Evolutionary conservation across 1,139 yeast genomes (phyloP).

Genomic region (Candida tetrigidarum): DNA sequence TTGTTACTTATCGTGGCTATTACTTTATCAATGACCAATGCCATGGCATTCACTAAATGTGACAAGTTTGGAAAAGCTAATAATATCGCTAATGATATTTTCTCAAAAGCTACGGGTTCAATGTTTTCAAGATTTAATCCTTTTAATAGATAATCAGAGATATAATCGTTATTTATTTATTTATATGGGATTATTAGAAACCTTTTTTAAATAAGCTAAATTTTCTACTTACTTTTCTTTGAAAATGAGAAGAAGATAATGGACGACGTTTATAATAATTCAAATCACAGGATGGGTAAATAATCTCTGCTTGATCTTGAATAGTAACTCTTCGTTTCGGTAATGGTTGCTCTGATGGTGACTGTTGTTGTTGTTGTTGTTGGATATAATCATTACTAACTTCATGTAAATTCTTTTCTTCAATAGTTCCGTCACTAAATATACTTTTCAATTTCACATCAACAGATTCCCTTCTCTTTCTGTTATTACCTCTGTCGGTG

Average conservation of each 20-base stretch:
- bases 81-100: slow-evolving; percentile 50
- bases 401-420: slow-evolving; percentile 7
- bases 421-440: slow-evolving; percentile 8
- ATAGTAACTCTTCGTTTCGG: slow-evolving; percentile 15
- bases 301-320: slow-evolving; percentile 13
- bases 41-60: slow-evolving; percentile 88
- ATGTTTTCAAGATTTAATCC: slow-evolving; percentile 57
- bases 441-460: slow-evolving; percentile 8
- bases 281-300: slow-evolving; percentile 8
- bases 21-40: slow-evolving; percentile 75
- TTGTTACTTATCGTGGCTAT: slow-evolving; percentile 68
- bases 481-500: neutral
- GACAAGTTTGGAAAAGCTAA: slow-evolving; percentile 88
- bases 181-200: neutral
- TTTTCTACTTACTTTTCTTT: slow-evolving; percentile 10
- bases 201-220: slow-evolving; percentile 14
- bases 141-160: slow-evolving; percentile 24
- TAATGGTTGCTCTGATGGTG: no score
- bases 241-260: slow-evolving; percentile 2
- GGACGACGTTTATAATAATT: slow-evolving; percentile 2
- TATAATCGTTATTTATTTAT: neutral
- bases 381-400: neutral
- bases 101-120: slow-evolving; percentile 53
- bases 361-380: neutral
- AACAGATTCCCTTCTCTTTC: neutral